Evolutionary conservation across 2,329 filamentous ascomycete genomes (phyloP).

Genomic region (Colletotrichum camelliae): DNA sequence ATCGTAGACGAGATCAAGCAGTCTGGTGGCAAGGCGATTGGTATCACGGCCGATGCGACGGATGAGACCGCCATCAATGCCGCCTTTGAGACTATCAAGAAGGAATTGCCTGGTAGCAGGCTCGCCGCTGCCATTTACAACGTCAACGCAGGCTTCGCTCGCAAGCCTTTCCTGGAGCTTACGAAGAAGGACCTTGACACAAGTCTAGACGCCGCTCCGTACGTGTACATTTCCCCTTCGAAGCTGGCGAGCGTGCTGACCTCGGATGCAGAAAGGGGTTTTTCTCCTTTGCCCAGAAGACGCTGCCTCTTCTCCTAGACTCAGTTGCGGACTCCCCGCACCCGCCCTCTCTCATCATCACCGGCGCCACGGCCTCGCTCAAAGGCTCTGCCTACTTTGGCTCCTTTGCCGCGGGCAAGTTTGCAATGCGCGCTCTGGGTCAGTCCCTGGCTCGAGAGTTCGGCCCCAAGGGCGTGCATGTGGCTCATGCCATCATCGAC

Average conservation of each 20-base stretch:
- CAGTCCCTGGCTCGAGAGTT: constrained; percentile 85
- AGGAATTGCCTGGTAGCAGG: constrained; percentile 59
- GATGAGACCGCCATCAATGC: constrained; percentile 38
- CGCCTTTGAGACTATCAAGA: constrained; percentile 68
- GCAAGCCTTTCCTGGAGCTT: constrained; percentile 66
- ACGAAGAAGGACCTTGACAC: constrained; percentile 53
- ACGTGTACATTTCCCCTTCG: constrained; percentile 29
- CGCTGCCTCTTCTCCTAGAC: constrained; percentile 73
- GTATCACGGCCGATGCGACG: constrained; percentile 71
- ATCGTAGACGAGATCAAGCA: constrained; percentile 73
- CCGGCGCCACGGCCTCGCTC: constrained; percentile 82
- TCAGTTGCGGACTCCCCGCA: constrained; percentile 60
- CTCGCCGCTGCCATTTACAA: constrained; percentile 76
- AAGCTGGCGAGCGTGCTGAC: neutral
- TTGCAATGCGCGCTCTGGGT: constrained; percentile 74
- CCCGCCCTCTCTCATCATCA: constrained; percentile 84
- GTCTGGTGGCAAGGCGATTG: constrained; percentile 71
- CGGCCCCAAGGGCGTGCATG: constrained; percentile 82
- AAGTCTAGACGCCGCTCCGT: constrained; percentile 55
- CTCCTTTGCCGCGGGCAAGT: constrained; percentile 80
- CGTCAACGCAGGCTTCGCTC: constrained; percentile 56
- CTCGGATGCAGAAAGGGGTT: constrained; percentile 58
- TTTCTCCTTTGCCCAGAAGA: constrained; percentile 76
- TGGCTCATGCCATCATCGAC: constrained; percentile 83
- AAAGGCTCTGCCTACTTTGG: constrained; percentile 74